These are phyloP conservation scores for Penicillium subrubescens DNA, from an alignment of 495 filamentous ascomycete species.

Conservation along the genomic window DNA sequence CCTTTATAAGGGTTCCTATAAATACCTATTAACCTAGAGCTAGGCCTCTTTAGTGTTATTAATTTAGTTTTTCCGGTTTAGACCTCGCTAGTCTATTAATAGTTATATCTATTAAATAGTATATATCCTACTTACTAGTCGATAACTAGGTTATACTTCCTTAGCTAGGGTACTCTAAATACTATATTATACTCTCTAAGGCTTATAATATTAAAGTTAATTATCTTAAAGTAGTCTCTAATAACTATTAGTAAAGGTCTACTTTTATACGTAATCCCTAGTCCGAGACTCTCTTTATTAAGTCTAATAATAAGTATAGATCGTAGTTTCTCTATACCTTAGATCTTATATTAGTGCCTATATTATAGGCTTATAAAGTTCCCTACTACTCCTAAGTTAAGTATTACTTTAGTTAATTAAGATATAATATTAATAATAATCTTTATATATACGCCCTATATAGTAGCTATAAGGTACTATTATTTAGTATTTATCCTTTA, in stretches of 20 bases:
- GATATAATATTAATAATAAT: neutral
- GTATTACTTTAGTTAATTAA: neutral
- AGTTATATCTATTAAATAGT: neutral
- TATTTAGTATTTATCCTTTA: neutral
- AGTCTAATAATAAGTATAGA: neutral
- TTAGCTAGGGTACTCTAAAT: neutral
- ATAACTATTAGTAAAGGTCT: neutral
- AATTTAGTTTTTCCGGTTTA: neutral
- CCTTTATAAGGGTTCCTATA: neutral
- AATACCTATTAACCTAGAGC: neutral
- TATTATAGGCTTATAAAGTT: conserved; percentile 3
- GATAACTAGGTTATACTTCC: neutral
- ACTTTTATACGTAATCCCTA: neutral
- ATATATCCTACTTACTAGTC: neutral
- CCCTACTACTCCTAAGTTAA: neutral
- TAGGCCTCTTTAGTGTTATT: conserved; percentile 1
- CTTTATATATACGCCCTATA: neutral
- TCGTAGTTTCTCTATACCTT: neutral
- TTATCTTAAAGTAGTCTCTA: conserved; percentile 19
- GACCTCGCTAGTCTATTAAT: too few species aligned
- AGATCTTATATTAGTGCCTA: neutral
- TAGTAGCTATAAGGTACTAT: neutral
- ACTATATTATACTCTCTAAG: conserved; percentile 7
- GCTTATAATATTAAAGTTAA: neutral
- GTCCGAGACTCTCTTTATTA: neutral